Base-by-base conservation (phyloP, 1,284 basidiomycete species). In the Heterobasidion occidentale region DNA sequence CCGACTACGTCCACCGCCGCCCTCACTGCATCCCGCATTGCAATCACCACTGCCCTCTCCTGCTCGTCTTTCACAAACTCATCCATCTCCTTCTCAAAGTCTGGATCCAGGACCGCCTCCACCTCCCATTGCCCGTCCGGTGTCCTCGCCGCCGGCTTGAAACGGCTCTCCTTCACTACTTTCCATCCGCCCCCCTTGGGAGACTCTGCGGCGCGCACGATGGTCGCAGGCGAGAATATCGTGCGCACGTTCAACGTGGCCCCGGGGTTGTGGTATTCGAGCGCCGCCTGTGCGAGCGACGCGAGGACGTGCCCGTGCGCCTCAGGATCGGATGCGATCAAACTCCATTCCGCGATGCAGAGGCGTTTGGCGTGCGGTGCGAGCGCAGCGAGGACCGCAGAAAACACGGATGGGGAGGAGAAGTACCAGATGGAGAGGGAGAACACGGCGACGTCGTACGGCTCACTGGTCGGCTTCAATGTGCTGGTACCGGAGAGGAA, bases 351-450 rank as follows among this genome's bases (percentile, higher is more conserved):
- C 9, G 75, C 71, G 52, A 76, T 61, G 62, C 68, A 71, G 27
- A 75, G 58, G 12, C 63, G 60, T 47, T 64, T 62, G 6, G 65
- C 66, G 44, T 66, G 68, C 1, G 54, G 57, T 33, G 77, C 64
- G n/a, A 70, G 76, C n/a, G 66, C 59, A 27, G 58, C 46, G 57
- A 76, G 60, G 34, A 66, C 14, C 62, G 49, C 8, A 73, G 71
- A 14, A 71, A 70, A 49, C 70, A 42, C 38, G 38, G 38, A 12
- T 3, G 38, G 38, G 38, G 11, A 11, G 38, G 38, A 52, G 62
- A 77, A 75, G 67, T 77, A 77, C 70, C 72, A 76, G 36, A 69
- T 63, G 64, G 71, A 72, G 59, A 73, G 71, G 7, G 69, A 67
- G 46, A 77, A 65, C 19, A 77, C 67, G 0, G 66, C 73, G 27